Evolutionary conservation across 2,329 filamentous ascomycete species (phyloP).

Genomic region (Aureobasidium namibiae): DNA sequence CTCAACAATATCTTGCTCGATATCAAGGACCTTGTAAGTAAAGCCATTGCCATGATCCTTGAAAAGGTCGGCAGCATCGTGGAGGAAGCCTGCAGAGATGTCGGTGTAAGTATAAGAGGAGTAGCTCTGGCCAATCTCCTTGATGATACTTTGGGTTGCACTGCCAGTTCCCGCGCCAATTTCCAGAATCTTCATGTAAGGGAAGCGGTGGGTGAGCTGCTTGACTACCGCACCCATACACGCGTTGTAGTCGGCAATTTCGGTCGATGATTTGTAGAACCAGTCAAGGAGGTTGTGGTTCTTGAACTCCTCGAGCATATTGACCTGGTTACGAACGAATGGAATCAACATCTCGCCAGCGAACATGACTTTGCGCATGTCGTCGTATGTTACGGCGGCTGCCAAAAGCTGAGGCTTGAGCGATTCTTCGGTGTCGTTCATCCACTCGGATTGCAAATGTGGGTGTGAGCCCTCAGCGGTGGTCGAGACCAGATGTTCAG

Average conservation of each 20-base stretch:
- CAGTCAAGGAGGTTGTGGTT: slow-evolving; percentile 28
- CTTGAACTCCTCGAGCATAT: slow-evolving; percentile 32
- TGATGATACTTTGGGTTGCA: slow-evolving; percentile 31
- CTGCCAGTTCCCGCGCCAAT: slow-evolving; percentile 39
- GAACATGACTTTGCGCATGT: slow-evolving; percentile 1
- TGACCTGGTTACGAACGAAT: slow-evolving; percentile 21
- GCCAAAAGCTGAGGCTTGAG: not conserved
- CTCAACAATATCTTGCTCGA: slow-evolving; percentile 31
- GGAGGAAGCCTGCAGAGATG: slow-evolving; percentile 32
- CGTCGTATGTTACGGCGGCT: not conserved
- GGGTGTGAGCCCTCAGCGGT: not conserved
- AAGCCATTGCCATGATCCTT: not conserved
- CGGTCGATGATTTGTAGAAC: slow-evolving; percentile 24
- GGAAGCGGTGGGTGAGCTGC: slow-evolving; percentile 33
- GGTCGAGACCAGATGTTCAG: not conserved
- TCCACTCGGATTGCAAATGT: not conserved
- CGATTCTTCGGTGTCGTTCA: not conserved
- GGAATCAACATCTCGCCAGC: not conserved
- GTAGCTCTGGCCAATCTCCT: slow-evolving; percentile 24
- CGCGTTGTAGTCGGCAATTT: not conserved
- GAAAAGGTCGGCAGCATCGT: not conserved
- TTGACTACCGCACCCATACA: slow-evolving; percentile 16
- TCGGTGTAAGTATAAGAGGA: slow-evolving; percentile 41
- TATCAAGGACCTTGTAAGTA: slow-evolving; percentile 6
- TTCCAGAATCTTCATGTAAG: slow-evolving; percentile 37